Evolutionary conservation across 2,329 filamentous ascomycete genomes (phyloP), one percentile per base, ranked within the genome.

Genomic region (Pyricularia pennisetigena): DNA sequence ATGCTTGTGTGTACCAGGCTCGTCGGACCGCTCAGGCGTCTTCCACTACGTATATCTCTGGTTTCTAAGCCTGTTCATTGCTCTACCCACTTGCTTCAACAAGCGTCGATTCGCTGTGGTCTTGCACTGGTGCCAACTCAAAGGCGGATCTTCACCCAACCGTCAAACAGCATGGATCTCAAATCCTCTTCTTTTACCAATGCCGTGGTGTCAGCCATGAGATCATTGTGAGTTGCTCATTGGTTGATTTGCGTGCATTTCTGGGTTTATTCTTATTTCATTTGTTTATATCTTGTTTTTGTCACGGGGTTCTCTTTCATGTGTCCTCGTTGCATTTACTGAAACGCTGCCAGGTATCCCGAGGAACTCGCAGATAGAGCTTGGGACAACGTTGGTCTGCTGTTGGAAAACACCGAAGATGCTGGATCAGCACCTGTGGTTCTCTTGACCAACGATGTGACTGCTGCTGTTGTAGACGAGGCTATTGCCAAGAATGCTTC

Each of bases 311-410:
- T 29, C 29, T 29, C 29, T 29, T 29, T n/a, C 32, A 41, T 23
- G 4, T 30, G 20, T 62, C 24, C n/a, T n/a, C 32, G 23, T 26
- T 41, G 6, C 14, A 61, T 61, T 2, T 10, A 26, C 24, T 20
- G 24, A 54, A 23, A 57, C 10, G 23, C 6, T 23, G 54, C 2
- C 66, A 95, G 93, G 69, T 99, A 97, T 76, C 95, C 95, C 0
- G 92, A 96, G 76, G 88, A 88, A 70, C 83, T 97, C 61, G 95
- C 95, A 10, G 95, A 98, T 76, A 90, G 89, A 73, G 88, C 90
- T 72, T 99, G 94, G 85, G 95, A 99, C 77, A 99, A 99, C 75
- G 97, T 96, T n/a, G 95, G 95, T 66, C 85, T 97, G 67, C 84
- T 97, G 66, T 74, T 84, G 68, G 79, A 79, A 70, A 82, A 82